phyloP scores from a whole-genome alignment of 1,284 basidiomycete genomes.

The Cryptococcus maquisensis region DNA sequence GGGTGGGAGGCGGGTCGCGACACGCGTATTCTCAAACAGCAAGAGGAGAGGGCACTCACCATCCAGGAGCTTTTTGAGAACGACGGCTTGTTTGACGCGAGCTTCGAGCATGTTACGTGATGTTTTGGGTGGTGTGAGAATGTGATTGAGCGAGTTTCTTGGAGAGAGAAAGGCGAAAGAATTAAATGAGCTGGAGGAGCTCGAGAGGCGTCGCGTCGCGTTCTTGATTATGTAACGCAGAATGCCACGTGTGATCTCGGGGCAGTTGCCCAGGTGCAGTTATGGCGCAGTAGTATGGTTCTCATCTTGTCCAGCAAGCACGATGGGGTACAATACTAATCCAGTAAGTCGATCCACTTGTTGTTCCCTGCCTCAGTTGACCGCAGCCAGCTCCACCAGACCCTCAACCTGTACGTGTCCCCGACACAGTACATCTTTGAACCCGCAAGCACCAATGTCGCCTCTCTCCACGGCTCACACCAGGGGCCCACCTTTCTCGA shows the following conservation, averaged over 20 bases:
- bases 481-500: constrained; percentile 23
- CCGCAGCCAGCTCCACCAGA: constrained; percentile 42
- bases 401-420: constrained; percentile 48
- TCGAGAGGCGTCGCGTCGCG: constrained; percentile 5
- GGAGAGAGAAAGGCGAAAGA: neutral
- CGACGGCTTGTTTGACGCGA: constrained; percentile 72
- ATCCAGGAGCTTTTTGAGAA: constrained; percentile 81
- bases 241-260: neutral
- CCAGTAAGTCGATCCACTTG: constrained; percentile 3
- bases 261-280: no score
- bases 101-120: constrained; percentile 75
- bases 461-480: constrained; percentile 10
- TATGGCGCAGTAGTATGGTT: neutral
- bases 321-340: constrained; percentile 2
- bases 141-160: neutral
- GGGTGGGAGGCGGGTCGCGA: neutral
- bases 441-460: constrained; percentile 31
- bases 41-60: constrained; percentile 55
- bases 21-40: neutral
- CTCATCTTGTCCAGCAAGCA: neutral
- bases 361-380: neutral
- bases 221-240: neutral
- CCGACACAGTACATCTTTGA: constrained; percentile 47
- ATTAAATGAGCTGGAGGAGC: neutral
- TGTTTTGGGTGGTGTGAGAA: neutral